phyloP scores from a whole-genome alignment of 345 rosid species.

The Cochlearia excelsa region DNA sequence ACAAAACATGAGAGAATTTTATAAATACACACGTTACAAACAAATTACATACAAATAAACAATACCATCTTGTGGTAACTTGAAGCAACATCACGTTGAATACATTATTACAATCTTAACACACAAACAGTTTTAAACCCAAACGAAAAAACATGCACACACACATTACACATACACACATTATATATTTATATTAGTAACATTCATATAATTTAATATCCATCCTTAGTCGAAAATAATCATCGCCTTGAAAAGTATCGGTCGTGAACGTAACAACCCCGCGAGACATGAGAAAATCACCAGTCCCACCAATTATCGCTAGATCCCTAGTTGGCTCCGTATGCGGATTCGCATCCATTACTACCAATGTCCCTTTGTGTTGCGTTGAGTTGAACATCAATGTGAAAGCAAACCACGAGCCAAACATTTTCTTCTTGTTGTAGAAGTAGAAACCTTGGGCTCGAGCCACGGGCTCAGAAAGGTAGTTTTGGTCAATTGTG shows the following conservation, averaged over 20 bases:
- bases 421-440: slow-evolving; percentile 36
- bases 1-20: no score
- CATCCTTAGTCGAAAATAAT: slow-evolving; percentile 13
- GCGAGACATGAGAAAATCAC: slow-evolving; percentile 69
- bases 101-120: no score
- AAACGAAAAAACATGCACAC: no score
- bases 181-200: neutral
- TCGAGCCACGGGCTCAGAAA: slow-evolving; percentile 40
- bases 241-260: slow-evolving; percentile 18
- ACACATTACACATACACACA: no score
- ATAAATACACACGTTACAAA: no score
- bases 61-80: no score
- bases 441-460: slow-evolving; percentile 65
- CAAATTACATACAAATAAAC: no score
- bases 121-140: no score
- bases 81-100: no score
- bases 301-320: slow-evolving; percentile 60
- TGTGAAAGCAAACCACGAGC: slow-evolving; percentile 48
- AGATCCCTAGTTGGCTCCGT: slow-evolving; percentile 60
- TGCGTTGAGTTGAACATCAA: slow-evolving; percentile 56
- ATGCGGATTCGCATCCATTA: slow-evolving; percentile 54
- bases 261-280: slow-evolving; percentile 58
- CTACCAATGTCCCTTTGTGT: slow-evolving; percentile 49
- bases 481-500: slow-evolving; percentile 39
- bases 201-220: slow-evolving; percentile 23